phyloP scores from a whole-genome alignment of 1,284 basidiomycete genomes.

The Ganoderma lingzhi region DNA sequence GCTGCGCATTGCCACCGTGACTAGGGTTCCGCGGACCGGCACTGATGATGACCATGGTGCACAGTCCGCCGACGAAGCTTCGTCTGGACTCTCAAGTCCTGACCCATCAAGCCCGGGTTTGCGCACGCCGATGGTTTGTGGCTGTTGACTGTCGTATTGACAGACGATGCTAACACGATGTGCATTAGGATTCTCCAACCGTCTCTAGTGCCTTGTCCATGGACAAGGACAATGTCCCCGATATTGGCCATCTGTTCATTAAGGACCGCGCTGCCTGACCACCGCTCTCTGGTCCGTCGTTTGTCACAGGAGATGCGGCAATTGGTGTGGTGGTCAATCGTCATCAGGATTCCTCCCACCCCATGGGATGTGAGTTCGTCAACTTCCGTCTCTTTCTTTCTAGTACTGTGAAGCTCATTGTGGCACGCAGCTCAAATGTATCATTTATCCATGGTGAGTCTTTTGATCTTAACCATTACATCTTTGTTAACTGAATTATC shows the following conservation, averaged over 20 bases:
- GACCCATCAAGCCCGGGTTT: background rate
- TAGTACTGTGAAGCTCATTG: too few relatives aligned
- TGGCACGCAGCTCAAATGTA: background rate
- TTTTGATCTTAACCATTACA: background rate
- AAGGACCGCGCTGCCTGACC: background rate
- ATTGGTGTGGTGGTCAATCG: background rate
- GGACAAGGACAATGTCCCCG: background rate
- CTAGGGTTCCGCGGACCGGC: background rate
- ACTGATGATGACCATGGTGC: background rate
- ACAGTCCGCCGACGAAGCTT: background rate
- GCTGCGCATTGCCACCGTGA: background rate
- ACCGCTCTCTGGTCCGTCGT: background rate
- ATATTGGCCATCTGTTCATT: background rate
- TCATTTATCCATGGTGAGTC: background rate
- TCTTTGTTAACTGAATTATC: background rate
- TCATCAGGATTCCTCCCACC: background rate
- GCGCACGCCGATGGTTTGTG: background rate
- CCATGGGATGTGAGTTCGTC: too few relatives aligned
- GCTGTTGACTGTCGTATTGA: background rate
- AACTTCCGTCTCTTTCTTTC: too few relatives aligned
- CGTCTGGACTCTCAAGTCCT: background rate
- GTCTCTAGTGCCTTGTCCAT: background rate
- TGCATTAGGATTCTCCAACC: background rate
- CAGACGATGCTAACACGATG: background rate
- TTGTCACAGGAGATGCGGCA: background rate